Base-by-base conservation (phyloP, 345 rosid genomes). In the Hibiscus syriacus region DNA sequence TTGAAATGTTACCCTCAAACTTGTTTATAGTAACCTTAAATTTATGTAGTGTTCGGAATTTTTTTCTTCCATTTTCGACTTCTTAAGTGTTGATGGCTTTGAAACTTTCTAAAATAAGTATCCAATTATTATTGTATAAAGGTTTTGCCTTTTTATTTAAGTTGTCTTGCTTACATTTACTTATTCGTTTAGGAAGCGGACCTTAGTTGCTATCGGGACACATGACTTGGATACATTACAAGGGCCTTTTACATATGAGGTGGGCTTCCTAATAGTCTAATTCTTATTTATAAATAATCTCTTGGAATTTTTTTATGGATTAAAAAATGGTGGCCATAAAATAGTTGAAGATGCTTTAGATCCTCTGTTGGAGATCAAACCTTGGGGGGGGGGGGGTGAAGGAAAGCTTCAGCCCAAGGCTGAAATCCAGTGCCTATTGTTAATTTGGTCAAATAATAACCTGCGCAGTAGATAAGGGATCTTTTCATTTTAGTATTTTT, bases 191-290 rank as follows among this genome's bases (percentile, higher is more conserved):
- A 94, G 99, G 89, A 85, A 83, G 71, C 87, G 99, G 78, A 74
- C 92, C 20, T 80, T 91, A 45, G 96, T 87, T 68, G 92, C 99
- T 8, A 94, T 94, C 72, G 99, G 99, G 68, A 94, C 97, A 49
- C 98, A 93, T 81, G 98, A 93, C 79, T 79, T 93, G 81, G 98
- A 93, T 76, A 86, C 86, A 2, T 76, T 94, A 72, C 77, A 87
- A 74, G 97, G 90, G 43, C 96, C 96, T 70, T 91, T 94, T 82
- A 85, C 95, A 9, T 91, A 91, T 74, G 99, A 91, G 97, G 99
- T 89, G 52, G 41, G 81, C 59, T 64, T 73, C 72, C 27, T 26
- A 48, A 29, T 19, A 36, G n/a, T 20, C 29, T 12, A 38, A 13
- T 68, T 17, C n/a, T 50, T 60, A 20, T 61, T 67, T 0, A 0